Conservation (phyloP, 73 alveolate genomes). For the Loxodes magnus region DNA sequence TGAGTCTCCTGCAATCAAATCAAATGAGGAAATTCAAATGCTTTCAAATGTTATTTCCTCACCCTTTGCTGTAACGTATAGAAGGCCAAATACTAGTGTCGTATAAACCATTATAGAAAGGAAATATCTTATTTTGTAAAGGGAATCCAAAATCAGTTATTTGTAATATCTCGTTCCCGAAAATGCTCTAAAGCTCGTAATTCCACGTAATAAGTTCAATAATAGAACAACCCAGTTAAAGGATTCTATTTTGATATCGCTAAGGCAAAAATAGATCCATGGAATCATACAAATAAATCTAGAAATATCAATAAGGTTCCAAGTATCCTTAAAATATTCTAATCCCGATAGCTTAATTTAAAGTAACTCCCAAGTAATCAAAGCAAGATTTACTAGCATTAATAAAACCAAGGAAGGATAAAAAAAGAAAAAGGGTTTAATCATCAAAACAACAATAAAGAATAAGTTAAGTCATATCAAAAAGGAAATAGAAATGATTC, state of each 20-base stretch:
- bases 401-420: too few species aligned
- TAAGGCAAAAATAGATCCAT: not conserved
- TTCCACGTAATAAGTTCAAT: not conserved
- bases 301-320: not conserved
- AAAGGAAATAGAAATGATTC: too few species aligned
- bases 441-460: too few species aligned
- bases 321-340: not conserved
- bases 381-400: not conserved
- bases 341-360: not conserved
- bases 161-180: not conserved
- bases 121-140: not conserved
- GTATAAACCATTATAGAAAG: not conserved
- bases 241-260: not conserved
- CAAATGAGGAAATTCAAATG: not conserved
- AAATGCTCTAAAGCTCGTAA: constrained; percentile 1
- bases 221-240: not conserved
- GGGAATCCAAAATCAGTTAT: constrained; percentile 1
- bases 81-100: not conserved
- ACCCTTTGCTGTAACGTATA: not conserved
- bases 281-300: not conserved
- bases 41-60: not conserved
- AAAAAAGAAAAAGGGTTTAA: too few species aligned
- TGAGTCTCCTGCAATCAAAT: not conserved
- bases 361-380: not conserved
- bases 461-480: too few species aligned